Conservation (phyloP, 2,329 filamentous ascomycete genomes). For the Thielaviopsis cerberus region DNA sequence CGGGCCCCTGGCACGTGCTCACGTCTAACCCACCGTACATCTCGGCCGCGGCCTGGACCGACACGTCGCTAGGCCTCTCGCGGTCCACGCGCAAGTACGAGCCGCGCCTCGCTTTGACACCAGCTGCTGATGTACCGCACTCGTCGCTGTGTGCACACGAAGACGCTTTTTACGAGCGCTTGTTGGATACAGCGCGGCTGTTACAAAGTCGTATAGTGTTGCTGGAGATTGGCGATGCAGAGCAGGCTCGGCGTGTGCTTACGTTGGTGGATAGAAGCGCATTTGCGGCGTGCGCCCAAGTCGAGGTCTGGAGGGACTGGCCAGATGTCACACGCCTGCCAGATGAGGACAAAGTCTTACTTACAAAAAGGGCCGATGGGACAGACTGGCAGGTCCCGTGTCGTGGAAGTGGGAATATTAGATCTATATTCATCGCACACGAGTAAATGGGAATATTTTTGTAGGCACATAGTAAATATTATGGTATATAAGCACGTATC, state of each 20-base stretch:
- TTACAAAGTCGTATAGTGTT: constrained; percentile 37
- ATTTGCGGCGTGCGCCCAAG: constrained; percentile 15
- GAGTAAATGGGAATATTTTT: too few species aligned
- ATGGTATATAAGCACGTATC: background rate
- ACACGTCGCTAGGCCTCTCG: constrained; percentile 25
- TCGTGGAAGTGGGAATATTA: constrained; percentile 9
- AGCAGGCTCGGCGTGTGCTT: constrained; percentile 44
- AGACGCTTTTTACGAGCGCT: constrained; percentile 47
- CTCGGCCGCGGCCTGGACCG: constrained; percentile 31
- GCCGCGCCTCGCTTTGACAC: constrained; percentile 61
- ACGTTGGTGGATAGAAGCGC: constrained; percentile 19
- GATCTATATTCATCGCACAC: constrained; percentile 8
- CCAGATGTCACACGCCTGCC: constrained; percentile 23
- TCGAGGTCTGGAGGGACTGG: constrained; percentile 59
- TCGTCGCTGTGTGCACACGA: constrained; percentile 21
- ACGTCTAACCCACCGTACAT: constrained; percentile 88
- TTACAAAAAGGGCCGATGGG: background rate
- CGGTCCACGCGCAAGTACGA: constrained; percentile 73
- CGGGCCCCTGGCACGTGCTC: constrained; percentile 39
- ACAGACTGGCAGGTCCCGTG: background rate
- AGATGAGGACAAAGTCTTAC: background rate
- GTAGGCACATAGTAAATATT: too few species aligned
- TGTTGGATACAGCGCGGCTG: constrained; percentile 36
- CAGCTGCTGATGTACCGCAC: constrained; percentile 17
- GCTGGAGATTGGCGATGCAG: constrained; percentile 53